Conservation (phyloP, 768 basidiomycete genomes). For the Coprinopsis sp. region DNA sequence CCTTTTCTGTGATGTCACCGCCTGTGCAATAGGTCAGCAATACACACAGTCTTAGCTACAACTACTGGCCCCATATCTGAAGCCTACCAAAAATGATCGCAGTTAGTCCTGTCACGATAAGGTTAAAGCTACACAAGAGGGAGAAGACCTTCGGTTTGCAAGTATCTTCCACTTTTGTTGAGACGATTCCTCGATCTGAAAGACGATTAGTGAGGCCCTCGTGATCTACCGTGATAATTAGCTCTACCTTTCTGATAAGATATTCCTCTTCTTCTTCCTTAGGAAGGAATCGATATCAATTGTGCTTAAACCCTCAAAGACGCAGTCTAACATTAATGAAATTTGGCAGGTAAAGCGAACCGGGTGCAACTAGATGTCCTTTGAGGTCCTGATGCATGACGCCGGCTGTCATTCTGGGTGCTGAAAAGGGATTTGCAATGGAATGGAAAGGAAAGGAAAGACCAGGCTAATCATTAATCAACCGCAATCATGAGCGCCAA, state of each 20-base stretch:
- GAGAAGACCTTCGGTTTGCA: conserved; percentile 59
- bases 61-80: conserved; percentile 67
- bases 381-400: background rate
- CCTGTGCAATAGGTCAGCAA: conserved; percentile 33
- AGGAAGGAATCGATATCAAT: background rate
- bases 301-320: background rate
- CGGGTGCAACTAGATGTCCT: conserved; percentile 13
- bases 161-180: conserved; percentile 78
- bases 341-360: conserved; percentile 68
- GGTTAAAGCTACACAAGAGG: conserved; percentile 7
- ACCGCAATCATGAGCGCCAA: too few relatives aligned
- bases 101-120: background rate
- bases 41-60: background rate
- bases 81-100: conserved; percentile 49
- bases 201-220: conserved; percentile 9
- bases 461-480: conserved; percentile 22
- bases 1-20: conserved; percentile 70
- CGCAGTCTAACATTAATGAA: conserved; percentile 55
- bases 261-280: conserved; percentile 70
- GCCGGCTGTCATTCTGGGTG: background rate
- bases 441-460: conserved; percentile 14
- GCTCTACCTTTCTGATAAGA: conserved; percentile 64
- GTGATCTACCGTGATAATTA: conserved; percentile 11
- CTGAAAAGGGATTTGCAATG: background rate
- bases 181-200: conserved; percentile 73